These are phyloP conservation scores for Uronychia setigera DNA, from an alignment of 73 alveolate species.

Conservation along the genomic window DNA sequence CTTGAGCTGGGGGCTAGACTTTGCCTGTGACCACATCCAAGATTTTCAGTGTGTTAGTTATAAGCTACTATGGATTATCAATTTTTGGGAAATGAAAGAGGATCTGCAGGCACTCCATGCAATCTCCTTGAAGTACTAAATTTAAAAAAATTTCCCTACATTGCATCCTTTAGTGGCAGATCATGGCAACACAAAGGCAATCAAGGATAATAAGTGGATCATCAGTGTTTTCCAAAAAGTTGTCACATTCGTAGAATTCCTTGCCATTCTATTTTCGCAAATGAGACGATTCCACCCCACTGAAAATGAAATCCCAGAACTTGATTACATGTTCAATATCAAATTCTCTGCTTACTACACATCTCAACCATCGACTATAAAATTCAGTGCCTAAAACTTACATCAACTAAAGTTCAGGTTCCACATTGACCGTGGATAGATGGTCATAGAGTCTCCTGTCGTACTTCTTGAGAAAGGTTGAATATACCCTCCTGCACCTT, in stretches of 20 bases:
- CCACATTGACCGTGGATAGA: constrained; percentile 49
- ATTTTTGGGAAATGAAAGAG: not conserved
- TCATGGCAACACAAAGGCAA: constrained; percentile 73
- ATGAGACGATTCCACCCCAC: constrained; percentile 42
- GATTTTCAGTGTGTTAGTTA: not conserved
- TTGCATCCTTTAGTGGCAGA: constrained; percentile 10
- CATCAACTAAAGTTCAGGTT: constrained; percentile 71
- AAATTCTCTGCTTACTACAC: constrained; percentile 73
- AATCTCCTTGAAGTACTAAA: not conserved
- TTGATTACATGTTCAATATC: constrained; percentile 42
- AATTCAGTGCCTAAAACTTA: not conserved
- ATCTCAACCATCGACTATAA: constrained; percentile 73
- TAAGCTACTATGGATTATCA: not conserved
- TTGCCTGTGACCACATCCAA: not conserved
- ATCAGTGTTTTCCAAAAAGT: not conserved
- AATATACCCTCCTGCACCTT: constrained; percentile 68
- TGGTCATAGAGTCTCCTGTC: constrained; percentile 58
- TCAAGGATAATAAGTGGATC: constrained; percentile 65
- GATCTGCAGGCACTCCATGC: not conserved
- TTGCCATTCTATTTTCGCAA: constrained; percentile 29
- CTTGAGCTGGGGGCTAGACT: not conserved
- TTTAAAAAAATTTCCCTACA: not conserved
- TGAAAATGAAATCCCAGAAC: constrained; percentile 71
- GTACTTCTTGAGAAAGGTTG: constrained; percentile 44
- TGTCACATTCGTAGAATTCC: constrained; percentile 34